Conservation (phyloP, 2,329 filamentous ascomycete species). For the Microsporum canis region DNA sequence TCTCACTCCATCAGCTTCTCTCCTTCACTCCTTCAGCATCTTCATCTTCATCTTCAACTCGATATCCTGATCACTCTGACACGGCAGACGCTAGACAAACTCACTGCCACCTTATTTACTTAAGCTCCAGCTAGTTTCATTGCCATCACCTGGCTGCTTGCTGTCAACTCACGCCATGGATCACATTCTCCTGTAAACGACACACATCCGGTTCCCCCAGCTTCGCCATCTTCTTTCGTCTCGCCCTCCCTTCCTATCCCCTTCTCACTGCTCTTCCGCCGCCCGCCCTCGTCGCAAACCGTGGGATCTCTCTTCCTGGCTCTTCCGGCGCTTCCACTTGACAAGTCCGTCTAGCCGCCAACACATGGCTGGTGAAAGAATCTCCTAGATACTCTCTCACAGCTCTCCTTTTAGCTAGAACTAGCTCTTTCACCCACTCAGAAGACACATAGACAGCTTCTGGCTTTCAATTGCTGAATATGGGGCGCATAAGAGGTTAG, state of each 20-base stretch:
- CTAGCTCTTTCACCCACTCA: not conserved
- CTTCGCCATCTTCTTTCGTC: not conserved
- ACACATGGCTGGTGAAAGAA: not conserved
- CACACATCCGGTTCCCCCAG: not conserved
- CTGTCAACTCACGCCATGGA: not conserved
- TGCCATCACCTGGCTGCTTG: not conserved
- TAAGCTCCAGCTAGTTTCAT: not conserved
- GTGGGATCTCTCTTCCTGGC: not conserved
- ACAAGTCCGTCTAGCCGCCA: not conserved
- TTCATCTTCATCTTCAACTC: not conserved
- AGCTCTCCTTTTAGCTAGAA: not conserved
- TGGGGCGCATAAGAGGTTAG: slow-evolving; percentile 14
- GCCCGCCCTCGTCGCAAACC: not conserved
- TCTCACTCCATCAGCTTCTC: not conserved
- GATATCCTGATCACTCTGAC: not conserved
- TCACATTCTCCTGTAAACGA: not conserved
- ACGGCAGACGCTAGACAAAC: not conserved
- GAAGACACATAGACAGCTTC: not conserved
- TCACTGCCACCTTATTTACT: not conserved
- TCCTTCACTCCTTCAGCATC: not conserved
- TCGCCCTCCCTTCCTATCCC: not conserved
- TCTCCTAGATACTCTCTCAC: not conserved
- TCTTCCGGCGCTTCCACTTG: not conserved
- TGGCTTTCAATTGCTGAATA: slow-evolving; percentile 3
- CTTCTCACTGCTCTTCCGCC: not conserved